A percentile compares a stretch with the other conserved stretches of the same genome.
Evolutionary conservation across 495 filamentous ascomycete genomes (phyloP).

Genomic region (Talaromyces stipitatus): DNA sequence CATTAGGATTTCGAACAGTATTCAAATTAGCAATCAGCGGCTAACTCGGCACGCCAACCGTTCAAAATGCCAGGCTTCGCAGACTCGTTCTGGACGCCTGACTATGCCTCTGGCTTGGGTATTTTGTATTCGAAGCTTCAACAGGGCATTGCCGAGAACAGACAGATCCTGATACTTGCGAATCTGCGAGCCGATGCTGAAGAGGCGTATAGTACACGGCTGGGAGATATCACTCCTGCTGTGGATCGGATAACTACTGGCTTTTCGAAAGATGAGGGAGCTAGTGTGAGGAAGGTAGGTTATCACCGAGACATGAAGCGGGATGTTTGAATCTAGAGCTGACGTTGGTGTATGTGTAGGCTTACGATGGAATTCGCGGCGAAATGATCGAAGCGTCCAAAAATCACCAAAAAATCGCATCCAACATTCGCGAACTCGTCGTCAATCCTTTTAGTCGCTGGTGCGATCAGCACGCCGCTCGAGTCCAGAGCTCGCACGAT

Average conservation of each 20-base stretch:
- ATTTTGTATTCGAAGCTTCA: constrained; percentile 96
- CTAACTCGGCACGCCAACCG: background rate
- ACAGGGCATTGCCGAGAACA: constrained; percentile 91
- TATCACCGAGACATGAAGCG: background rate
- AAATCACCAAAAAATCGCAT: constrained; percentile 89
- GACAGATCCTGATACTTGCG: constrained; percentile 84
- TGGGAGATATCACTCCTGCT: constrained; percentile 75
- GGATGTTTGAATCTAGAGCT: background rate
- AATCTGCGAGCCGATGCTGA: constrained; percentile 95
- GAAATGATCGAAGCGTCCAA: constrained; percentile 91
- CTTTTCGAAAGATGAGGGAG: constrained; percentile 89
- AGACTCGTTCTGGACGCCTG: constrained; percentile 91
- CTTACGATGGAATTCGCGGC: constrained; percentile 87
- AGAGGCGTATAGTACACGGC: constrained; percentile 72
- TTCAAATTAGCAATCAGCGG: background rate
- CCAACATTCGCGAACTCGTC: constrained; percentile 92
- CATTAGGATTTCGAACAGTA: background rate
- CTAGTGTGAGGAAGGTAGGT: constrained; percentile 84
- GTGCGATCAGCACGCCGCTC: constrained; percentile 88
- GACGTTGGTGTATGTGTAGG: constrained; percentile 40
- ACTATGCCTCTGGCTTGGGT: constrained; percentile 88
- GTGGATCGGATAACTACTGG: constrained; percentile 70
- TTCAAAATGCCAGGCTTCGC: constrained; percentile 74
- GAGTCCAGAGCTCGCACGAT: constrained; percentile 88
- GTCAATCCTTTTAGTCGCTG: constrained; percentile 88